phyloP scores from a whole-genome alignment of 495 filamentous ascomycete genomes.

The Annulohypoxylon bovei region DNA sequence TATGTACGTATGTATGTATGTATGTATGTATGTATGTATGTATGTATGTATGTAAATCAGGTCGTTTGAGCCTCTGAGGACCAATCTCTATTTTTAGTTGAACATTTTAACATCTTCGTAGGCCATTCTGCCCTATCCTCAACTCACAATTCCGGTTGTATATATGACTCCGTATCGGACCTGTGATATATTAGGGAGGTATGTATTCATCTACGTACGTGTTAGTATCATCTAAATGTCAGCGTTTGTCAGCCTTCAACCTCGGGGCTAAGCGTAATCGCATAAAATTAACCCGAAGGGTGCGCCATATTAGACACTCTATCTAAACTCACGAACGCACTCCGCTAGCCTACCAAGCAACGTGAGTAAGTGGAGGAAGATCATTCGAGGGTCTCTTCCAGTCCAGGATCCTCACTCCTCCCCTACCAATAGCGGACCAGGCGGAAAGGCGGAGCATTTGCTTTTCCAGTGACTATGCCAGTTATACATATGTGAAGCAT shows the following conservation, averaged over 20 bases:
- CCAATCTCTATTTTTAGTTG: background rate
- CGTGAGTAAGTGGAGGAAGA: slow-evolving; percentile 33
- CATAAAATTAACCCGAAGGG: slow-evolving; percentile 22
- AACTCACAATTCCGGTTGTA: background rate
- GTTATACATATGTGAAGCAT: background rate
- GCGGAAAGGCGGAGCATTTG: slow-evolving; percentile 29
- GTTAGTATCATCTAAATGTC: background rate
- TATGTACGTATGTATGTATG: background rate
- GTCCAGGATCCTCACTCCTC: background rate
- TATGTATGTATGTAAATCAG: background rate
- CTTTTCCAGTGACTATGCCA: background rate
- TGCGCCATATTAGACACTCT: slow-evolving; percentile 22
- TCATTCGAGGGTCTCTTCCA: slow-evolving; percentile 32
- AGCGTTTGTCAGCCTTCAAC: slow-evolving; percentile 24
- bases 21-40: background rate
- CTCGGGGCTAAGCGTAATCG: slow-evolving; percentile 2
- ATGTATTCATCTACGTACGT: background rate
- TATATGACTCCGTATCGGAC: slow-evolving; percentile 22
- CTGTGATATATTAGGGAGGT: slow-evolving; percentile 14
- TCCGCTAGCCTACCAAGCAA: slow-evolving; percentile 28
- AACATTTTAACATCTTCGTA: background rate
- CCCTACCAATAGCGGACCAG: slow-evolving; percentile 1
- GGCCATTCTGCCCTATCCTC: background rate
- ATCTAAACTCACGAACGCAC: slow-evolving; percentile 8
- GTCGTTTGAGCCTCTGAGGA: background rate